Conservation (phyloP, 768 basidiomycete genomes). For the Dioszegia aurantiaca region DNA sequence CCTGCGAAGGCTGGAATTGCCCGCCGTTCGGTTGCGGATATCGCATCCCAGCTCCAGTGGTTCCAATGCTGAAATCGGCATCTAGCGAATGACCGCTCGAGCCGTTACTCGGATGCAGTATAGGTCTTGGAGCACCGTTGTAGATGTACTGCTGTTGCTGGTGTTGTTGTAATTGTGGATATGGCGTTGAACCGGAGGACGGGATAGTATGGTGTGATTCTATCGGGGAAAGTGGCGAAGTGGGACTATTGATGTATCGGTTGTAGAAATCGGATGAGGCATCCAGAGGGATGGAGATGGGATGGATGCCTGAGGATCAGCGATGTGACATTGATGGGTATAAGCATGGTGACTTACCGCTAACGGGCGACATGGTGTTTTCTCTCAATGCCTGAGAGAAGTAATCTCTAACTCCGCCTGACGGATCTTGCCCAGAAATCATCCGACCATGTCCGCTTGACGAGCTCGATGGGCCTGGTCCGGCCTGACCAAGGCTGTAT, state of each 20-base stretch:
- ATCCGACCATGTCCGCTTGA: background rate
- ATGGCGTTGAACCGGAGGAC: background rate
- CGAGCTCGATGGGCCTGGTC: background rate
- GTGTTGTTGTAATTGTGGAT: background rate
- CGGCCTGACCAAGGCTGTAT: constrained; percentile 2
- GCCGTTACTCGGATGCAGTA: background rate
- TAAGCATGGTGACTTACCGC: background rate
- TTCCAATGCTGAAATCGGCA: background rate
- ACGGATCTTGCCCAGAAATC: constrained; percentile 3
- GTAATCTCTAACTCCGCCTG: background rate
- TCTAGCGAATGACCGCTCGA: background rate
- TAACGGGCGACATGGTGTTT: constrained; percentile 5
- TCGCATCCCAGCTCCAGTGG: background rate
- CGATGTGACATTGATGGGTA: background rate
- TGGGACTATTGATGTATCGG: constrained; percentile 1
- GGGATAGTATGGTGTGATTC: background rate
- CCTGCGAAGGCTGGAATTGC: background rate
- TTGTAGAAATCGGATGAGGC: background rate
- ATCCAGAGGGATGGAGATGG: constrained; percentile 3
- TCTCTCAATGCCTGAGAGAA: constrained; percentile 8
- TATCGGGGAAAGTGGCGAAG: constrained; percentile 5
- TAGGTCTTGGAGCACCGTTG: too few species aligned
- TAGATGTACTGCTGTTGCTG: background rate
- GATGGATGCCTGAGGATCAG: constrained; percentile 3
- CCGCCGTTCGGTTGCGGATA: background rate